Percentiles rank a stretch among this genome's conserved stretches.
Evolutionary conservation across 2,329 filamentous ascomycete genomes (phyloP).

Genomic region (Aspergillus phoenicis): DNA sequence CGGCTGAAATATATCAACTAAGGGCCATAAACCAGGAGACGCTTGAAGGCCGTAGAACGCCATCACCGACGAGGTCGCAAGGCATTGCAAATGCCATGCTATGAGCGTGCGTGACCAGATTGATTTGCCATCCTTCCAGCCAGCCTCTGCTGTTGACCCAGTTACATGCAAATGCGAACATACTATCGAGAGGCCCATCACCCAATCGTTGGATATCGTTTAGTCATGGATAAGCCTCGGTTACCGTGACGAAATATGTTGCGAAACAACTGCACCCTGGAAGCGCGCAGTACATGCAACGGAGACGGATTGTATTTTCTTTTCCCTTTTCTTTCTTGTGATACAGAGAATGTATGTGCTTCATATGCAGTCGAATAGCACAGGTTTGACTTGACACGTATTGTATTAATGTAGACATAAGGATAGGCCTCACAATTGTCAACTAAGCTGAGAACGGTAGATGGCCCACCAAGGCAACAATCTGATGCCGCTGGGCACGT

Average conservation of each 20-base stretch:
- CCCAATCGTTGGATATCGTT: not conserved
- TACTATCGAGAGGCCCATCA: no score
- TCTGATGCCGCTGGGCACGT: conserved; percentile 30
- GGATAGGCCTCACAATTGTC: not conserved
- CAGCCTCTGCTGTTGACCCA: no score
- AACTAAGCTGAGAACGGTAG: not conserved
- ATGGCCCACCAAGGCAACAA: conserved; percentile 13
- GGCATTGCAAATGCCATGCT: not conserved
- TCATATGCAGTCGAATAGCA: not conserved
- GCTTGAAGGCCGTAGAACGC: conserved; percentile 2
- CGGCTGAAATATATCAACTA: conserved; percentile 30
- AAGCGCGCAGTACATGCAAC: not conserved
- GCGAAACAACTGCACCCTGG: not conserved
- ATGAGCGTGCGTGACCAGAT: not conserved
- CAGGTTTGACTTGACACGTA: not conserved
- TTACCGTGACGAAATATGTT: not conserved
- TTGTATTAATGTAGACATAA: not conserved
- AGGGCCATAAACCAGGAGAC: conserved; percentile 16
- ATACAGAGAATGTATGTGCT: not conserved
- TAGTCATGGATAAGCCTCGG: not conserved
- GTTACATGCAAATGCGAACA: not conserved
- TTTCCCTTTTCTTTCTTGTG: not conserved
- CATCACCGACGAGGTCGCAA: conserved; percentile 1
- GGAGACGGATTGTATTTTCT: not conserved
- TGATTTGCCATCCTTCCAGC: not conserved